Evolutionary conservation across 2,329 filamentous ascomycete species (phyloP).

Genomic region (Hymenoscyphus linearis): DNA sequence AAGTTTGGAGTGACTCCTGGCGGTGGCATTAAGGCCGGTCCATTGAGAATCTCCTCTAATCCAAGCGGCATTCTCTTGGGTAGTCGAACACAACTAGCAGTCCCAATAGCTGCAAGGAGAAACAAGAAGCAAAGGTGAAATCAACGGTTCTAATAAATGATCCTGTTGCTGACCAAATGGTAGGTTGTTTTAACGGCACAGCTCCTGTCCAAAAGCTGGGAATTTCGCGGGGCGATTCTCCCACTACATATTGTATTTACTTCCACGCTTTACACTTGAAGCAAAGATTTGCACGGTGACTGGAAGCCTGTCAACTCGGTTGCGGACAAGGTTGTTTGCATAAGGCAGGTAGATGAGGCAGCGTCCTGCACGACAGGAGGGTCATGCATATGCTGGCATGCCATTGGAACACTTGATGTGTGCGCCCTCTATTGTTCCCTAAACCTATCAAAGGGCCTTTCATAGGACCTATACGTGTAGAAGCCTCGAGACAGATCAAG

Average conservation of each 20-base stretch:
- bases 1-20: constrained; percentile 1
- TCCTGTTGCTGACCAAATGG: neutral
- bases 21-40: constrained; percentile 4
- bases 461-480: neutral
- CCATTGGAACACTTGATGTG: neutral
- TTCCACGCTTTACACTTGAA: neutral
- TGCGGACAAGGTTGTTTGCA: neutral
- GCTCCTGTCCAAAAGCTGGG: neutral
- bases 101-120: neutral
- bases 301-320: neutral
- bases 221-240: neutral
- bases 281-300: neutral
- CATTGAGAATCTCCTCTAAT: neutral
- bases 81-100: neutral
- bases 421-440: neutral
- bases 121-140: neutral
- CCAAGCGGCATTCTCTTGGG: neutral
- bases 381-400: neutral
- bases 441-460: neutral
- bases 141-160: neutral
- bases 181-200: neutral
- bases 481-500: neutral
- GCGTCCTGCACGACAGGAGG: neutral
- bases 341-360: neutral
- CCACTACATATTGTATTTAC: neutral